Evolutionary conservation across 2,329 filamentous ascomycete genomes (phyloP), one percentile per base, ranked within the genome.

Genomic region (Aureobasidium musti): DNA sequence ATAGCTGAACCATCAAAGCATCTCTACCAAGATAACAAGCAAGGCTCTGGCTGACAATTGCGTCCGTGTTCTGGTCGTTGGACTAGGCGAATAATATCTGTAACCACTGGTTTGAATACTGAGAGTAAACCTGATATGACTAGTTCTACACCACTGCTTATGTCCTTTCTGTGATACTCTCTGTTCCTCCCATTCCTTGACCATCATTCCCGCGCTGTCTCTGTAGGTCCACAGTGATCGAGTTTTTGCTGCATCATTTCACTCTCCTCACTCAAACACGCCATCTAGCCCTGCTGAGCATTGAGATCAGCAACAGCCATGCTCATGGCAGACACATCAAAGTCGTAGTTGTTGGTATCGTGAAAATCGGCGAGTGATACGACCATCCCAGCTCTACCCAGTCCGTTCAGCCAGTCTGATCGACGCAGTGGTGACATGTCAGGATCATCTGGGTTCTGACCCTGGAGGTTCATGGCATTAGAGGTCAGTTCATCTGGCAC

Each of bases 331-430:
- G 14, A 17, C 19, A 63, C 59, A 26, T 63, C 59, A 63, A 63
- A 63, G 17, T 63, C 45, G 19, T 63, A 63, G 14, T 35, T 11
- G 30, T 37, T 21, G 11, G 19, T 10, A 17, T 63, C 59, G 14
- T 52, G 17, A 21, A 63, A 2, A 19, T 52, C 33, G 10, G 61
- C 50, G 21, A 54, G 21, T 41, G 54, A 53, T 5, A 63, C 23
- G 19, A 50, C 7, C 21, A 39, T 49, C 10, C 28, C 50, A 28
- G 35, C 45, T 41, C 49, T 19, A 66, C 66, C 2, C 61, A 72
- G 43, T 68, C 70, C 14, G 65, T 67, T 19, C 45, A 69, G 53
- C 74, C 78, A 88, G 28, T 87, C 86, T 69, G 87, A 89, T 69
- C 37, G 57, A 49, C 19, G 41, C n/a, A 61, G 21, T 1, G 57